Base-by-base conservation (phyloP, 2,329 filamentous ascomycete species). In the Epichloe gansuensis region DNA sequence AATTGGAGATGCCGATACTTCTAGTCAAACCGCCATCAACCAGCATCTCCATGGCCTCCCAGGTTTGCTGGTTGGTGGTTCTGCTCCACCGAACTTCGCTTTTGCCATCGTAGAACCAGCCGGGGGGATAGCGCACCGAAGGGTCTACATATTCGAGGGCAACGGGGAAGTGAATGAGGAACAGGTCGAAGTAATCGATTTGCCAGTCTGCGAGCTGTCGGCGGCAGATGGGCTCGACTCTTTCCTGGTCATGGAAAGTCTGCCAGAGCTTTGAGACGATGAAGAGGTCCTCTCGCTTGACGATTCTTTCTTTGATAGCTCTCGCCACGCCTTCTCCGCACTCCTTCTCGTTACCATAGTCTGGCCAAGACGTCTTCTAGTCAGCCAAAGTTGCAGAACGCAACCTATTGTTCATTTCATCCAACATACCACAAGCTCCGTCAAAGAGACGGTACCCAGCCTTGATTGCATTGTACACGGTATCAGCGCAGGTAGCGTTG, bases 191-290 rank as follows among this genome's bases (percentile, higher is more conserved):
- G 76, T 94, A 94, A 63, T 90, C 88, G 55, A 94, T 67, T 56
- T 85, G 83, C 82, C 87, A 91, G 74, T 91, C 86, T 59, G 81
- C 78, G 56, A 90, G 81, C 71, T 90, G 86, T 64, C 83, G 84
- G 68, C 80, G 80, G 69, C 75, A 78, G 64, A 93, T 89, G 53
- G 82, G 82, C 70, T 84, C 81, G 56, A 91, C 87, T 60, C 78
- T 77, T 60, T 91, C 83, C 60, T 76, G 76, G 63, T 91, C 85
- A 75, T 95, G 88, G 80, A 89, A 95, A 59, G 83, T 84, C 74
- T 91, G 89, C 89, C 89, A 95, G 53, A 95, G 84, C 76, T 95
- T 95, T 70, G 85, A 89, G 58, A 90, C 86, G 65, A 95, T 82
- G 80, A 95, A 95, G 66, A 95, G 85, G 25, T 95, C 88, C 69